Base-by-base conservation (phyloP, 495 filamentous ascomycete genomes). In the Podospora pseudocomata region DNA sequence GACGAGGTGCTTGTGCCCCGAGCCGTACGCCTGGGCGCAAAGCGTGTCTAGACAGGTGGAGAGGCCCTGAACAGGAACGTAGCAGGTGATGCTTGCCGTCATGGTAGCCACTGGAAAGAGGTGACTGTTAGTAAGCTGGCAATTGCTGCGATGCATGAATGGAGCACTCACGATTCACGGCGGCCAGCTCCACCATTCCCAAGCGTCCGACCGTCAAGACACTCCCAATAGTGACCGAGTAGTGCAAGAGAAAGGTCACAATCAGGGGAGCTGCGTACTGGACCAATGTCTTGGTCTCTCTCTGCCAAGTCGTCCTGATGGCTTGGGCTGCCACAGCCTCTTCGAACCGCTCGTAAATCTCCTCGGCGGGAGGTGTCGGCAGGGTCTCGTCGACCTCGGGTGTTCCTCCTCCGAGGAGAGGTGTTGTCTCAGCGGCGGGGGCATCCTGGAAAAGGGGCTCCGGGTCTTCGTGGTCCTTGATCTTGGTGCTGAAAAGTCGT, bases 291-390 rank as follows among this genome's bases (percentile, higher is more conserved):
- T 90, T 88, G 1, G 88, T 85, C 80, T 97, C 93, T 66, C 91
- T 86, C 72, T 88, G 87, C 91, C 92, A 96, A 0, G 92, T 92
- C 4, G 93, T 96, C 62, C 90, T 87, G 68, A 96, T 91, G 68
- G 83, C 80, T 6, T 91, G 91, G 3, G 86, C 84, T 1, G 84
- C 81, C 16, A 94, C 91, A 2, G 92, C 91, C 54, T 90, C 88
- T 65, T 92, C 89, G 92, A 92, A 97, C 78, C 39, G 44, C 87
- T 67, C 49, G n/a, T 66, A 27, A 16, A 71, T 57, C 44, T 75
- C 64, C 84, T 81, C 71, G 15, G 67, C 28, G 4, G 68, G 66
- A 6, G 71, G 71, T 1, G 71, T 72, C 23, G 62, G 53, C 7
- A 55, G 27, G 1, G 53, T 23, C 1, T 66, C 63, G 1, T 63